Conservation (phyloP, 768 basidiomycete species). For the Pisolithus marmoratus region DNA sequence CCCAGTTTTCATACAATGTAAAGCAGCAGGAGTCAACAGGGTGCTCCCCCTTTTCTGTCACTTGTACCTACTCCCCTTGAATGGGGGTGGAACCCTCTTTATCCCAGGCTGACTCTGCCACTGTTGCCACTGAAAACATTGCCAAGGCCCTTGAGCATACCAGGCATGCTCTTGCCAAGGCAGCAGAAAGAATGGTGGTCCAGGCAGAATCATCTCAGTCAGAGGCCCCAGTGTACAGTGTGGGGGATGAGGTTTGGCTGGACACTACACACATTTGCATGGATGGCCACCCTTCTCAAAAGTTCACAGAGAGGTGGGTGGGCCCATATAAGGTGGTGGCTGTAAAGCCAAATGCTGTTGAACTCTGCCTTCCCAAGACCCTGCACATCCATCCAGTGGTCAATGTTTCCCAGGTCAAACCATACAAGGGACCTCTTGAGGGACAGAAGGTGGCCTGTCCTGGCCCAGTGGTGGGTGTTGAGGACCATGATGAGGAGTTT, state of each 20-base stretch:
- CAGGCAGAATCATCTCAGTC: not conserved
- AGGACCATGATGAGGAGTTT: too few species aligned
- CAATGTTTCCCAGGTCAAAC: not conserved
- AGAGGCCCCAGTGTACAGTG: slow-evolving; percentile 2
- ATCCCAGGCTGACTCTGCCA: not conserved
- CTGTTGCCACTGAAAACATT: not conserved
- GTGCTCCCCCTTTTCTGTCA: not conserved
- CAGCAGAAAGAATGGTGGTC: not conserved
- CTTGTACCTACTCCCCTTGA: not conserved
- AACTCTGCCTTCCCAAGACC: not conserved
- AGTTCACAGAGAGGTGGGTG: slow-evolving; percentile 12
- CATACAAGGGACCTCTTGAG: not conserved
- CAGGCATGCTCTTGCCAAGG: not conserved
- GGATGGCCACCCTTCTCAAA: slow-evolving; percentile 4
- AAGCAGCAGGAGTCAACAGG: not conserved
- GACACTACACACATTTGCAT: slow-evolving; percentile 17
- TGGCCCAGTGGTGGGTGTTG: too few species aligned
- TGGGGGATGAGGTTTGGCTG: slow-evolving; percentile 21
- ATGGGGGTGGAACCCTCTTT: not conserved
- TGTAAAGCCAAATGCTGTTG: slow-evolving; percentile 3
- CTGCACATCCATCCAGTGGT: not conserved
- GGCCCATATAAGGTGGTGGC: slow-evolving; percentile 19
- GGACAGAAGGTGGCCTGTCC: too few species aligned
- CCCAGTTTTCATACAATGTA: not conserved
- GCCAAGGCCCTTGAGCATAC: not conserved